Evolutionary conservation across 768 basidiomycete genomes (phyloP).

Genomic region (Trametes sanguinea): DNA sequence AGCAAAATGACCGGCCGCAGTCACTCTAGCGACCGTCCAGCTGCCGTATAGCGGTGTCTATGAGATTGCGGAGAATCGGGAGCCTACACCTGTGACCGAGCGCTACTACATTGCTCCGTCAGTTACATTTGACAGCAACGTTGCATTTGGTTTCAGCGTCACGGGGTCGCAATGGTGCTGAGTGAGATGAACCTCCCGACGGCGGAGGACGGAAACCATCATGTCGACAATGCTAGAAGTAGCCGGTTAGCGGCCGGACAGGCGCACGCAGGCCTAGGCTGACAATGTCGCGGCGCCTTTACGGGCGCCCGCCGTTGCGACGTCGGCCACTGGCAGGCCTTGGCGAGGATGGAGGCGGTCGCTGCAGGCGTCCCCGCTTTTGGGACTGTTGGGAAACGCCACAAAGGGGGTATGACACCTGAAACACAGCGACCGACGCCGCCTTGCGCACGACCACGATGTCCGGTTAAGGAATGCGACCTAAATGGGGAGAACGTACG

Average conservation of each 20-base stretch:
- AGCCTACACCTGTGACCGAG: no score
- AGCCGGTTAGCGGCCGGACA: neutral
- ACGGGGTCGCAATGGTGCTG: neutral
- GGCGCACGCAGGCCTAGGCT: neutral
- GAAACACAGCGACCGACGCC: slow-evolving; percentile 14
- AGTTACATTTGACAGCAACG: no score
- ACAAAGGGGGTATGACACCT: slow-evolving; percentile 5
- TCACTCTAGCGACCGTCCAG: no score
- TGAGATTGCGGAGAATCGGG: no score
- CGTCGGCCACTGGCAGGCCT: no score
- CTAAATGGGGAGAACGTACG: slow-evolving; percentile 11
- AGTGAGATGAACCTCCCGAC: neutral
- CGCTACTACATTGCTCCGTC: no score
- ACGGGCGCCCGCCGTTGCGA: neutral
- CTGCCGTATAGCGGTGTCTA: no score
- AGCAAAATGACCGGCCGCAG: no score
- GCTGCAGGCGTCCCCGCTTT: neutral
- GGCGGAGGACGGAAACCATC: slow-evolving; percentile 20
- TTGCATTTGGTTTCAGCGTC: no score
- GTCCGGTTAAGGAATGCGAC: neutral
- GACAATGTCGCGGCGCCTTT: neutral
- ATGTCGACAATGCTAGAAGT: neutral
- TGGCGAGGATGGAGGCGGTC: neutral
- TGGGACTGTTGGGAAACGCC: neutral
- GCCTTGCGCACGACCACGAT: neutral